Percentiles rank a stretch among this genome's conserved stretches.
phyloP scores from a whole-genome alignment of 1,284 basidiomycete genomes.

The Cutaneotrichosporon mucoides region DNA sequence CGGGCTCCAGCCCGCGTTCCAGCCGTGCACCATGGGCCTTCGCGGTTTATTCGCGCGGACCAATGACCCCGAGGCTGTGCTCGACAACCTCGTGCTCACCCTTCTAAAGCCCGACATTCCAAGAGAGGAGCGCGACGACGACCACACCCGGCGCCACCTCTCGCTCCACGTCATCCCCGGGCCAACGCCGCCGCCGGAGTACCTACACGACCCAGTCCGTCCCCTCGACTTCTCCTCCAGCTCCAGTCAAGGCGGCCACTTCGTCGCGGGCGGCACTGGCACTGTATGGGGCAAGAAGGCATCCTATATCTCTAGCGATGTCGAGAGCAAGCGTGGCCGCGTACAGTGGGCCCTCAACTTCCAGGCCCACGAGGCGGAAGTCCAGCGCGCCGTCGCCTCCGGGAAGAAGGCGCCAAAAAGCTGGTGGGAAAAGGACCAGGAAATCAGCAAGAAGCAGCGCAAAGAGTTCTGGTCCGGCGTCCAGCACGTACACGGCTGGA shows the following conservation, averaged over 20 bases:
- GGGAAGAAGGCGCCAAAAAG: constrained; percentile 6
- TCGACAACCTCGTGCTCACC: constrained; percentile 27
- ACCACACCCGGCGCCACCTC: constrained; percentile 6
- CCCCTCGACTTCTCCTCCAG: not conserved
- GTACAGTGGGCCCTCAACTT: constrained; percentile 8
- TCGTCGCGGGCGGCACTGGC: constrained; percentile 25
- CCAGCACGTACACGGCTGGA: not conserved
- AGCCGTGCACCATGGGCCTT: constrained; percentile 33
- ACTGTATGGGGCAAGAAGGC: constrained; percentile 29
- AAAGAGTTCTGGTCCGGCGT: constrained; percentile 12
- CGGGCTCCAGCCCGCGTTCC: constrained; percentile 27
- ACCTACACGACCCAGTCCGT: constrained; percentile 8
- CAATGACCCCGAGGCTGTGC: constrained; percentile 17
- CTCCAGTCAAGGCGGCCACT: constrained; percentile 2
- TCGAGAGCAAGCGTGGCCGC: not conserved
- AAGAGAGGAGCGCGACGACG: not conserved
- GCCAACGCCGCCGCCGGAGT: constrained; percentile 2
- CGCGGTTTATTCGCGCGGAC: constrained; percentile 23
- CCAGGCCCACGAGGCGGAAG: constrained; percentile 11
- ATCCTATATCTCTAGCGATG: constrained; percentile 6
- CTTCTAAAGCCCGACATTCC: constrained; percentile 21
- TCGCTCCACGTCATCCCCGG: constrained; percentile 18
- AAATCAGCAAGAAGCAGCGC: not conserved
- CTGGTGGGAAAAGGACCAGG: constrained; percentile 11
- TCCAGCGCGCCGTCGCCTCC: constrained; percentile 4